Base-by-base conservation (phyloP, 768 basidiomycete species). In the Panaeolus cyanescens region DNA sequence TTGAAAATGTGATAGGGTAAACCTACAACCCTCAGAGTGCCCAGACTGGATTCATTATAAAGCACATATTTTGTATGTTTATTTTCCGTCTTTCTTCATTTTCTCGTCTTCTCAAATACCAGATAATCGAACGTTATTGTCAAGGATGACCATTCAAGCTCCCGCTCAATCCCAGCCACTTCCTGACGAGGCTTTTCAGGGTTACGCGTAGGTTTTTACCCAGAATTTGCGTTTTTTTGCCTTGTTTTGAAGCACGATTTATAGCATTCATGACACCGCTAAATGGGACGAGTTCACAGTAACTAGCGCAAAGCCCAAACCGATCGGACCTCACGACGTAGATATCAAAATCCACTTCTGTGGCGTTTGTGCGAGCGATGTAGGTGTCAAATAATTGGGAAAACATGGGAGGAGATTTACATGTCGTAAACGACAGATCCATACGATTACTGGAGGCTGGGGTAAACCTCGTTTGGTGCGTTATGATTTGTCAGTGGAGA, bases 301-400 rank as follows among this genome's bases (percentile, higher is more conserved):
- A 25, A 77, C 77, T 39, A 73, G 78, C 15, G 84, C 83, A 71
- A 67, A 82, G 65, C 85, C 86, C 15, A 88, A 88, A 73, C 70
- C 69, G 6, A 77, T 77, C 61, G 77, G 76, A 3, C 80, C 84
- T 25, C 76, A 80, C 62, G 87, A 89, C 65, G 74, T 88, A 56
- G 85, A 88, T 57, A 79, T 85, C 60, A 76, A 79, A 56, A 82
- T 84, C 60, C 79, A 80, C 20, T 81, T 75, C 64, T 84, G 77
- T 62, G 78, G 78, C 25, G 82, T 84, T 17, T 86, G 85, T 61
- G 83, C 80, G 33, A 80, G 81, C 4, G 85, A 86, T 69, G 79
- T 85, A 55, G 2, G 72, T 65, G 7, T 19, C 19, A 20, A 30
- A 32, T 36, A 5, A 13, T 53, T 36, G 17, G 33, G 19, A n/a